A percentile compares a stretch with the other conserved stretches of the same genome.
These are phyloP conservation scores for Tremellales sp. DNA, from an alignment of 1,284 basidiomycete species.

Conservation along the genomic window DNA sequence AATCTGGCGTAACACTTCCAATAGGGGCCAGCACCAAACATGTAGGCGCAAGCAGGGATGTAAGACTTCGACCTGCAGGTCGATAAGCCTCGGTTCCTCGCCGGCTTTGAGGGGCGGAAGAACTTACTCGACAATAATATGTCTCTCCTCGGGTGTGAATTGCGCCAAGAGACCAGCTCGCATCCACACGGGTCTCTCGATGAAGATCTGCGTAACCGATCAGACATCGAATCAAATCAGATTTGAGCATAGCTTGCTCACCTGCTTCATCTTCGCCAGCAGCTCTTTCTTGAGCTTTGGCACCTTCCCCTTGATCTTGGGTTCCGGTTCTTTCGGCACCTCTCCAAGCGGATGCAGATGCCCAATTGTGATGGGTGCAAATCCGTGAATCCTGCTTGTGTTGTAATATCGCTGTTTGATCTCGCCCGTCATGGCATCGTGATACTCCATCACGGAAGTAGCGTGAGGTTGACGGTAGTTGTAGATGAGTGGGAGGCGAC, in stretches of 20 bases:
- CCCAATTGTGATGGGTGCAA: conserved; percentile 21
- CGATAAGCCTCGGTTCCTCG: conserved; percentile 51
- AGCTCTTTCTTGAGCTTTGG: conserved; percentile 58
- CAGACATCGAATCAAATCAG: conserved; percentile 49
- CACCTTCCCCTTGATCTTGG: conserved; percentile 48
- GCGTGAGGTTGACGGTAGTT: conserved; percentile 20
- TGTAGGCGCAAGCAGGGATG: conserved; percentile 59
- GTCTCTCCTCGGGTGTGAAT: conserved; percentile 56
- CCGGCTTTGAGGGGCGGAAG: conserved; percentile 39
- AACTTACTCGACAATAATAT: conserved; percentile 13
- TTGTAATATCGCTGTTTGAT: conserved; percentile 31
- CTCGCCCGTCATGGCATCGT: conserved; percentile 30
- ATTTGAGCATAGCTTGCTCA: background rate
- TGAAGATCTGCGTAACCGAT: conserved; percentile 46
- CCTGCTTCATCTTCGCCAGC: conserved; percentile 59
- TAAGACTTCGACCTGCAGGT: conserved; percentile 41
- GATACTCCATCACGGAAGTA: conserved; percentile 7
- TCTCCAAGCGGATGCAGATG: conserved; percentile 18
- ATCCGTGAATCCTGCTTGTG: conserved; percentile 21
- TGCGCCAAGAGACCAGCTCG: conserved; percentile 78
- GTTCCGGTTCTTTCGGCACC: conserved; percentile 64
- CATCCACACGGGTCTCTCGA: conserved; percentile 81
- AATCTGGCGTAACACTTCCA: conserved; percentile 81
- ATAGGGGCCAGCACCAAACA: conserved; percentile 91
- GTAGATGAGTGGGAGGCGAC: conserved; percentile 26